phyloP scores from a whole-genome alignment of 225 moss, liverwort and hornwort species.

The Marchantia paleacea region DNA sequence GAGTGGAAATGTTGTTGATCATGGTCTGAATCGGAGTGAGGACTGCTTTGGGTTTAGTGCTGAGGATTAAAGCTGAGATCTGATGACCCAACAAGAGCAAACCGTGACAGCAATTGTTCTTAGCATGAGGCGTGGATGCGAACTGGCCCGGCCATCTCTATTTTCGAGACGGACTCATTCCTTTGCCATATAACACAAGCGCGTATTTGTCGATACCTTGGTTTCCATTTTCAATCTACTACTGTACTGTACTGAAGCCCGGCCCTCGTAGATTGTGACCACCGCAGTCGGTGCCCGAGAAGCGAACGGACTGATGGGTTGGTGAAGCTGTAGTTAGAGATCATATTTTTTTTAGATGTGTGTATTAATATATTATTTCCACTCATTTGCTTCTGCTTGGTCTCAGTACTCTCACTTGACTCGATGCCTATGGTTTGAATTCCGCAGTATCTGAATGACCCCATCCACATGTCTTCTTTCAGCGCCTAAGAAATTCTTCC shows the following conservation, averaged over 20 bases:
- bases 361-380: not conserved
- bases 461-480: no score
- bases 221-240: slow-evolving; percentile 3
- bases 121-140: slow-evolving; percentile 16
- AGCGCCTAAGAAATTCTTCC: no score
- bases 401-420: not conserved
- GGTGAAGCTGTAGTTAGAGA: slow-evolving; percentile 7
- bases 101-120: slow-evolving; percentile 9
- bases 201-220: slow-evolving; percentile 19
- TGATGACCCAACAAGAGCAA: slow-evolving; percentile 2
- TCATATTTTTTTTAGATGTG: not conserved
- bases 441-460: no score
- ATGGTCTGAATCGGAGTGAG: slow-evolving; percentile 6
- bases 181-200: slow-evolving; percentile 5
- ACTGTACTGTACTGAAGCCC: not conserved
- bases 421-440: no score
- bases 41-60: slow-evolving; percentile 9
- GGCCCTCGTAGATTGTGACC: slow-evolving; percentile 15
- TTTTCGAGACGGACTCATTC: slow-evolving; percentile 11
- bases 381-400: not conserved
- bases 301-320: slow-evolving; percentile 3
- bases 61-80: not conserved
- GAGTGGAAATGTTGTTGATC: slow-evolving; percentile 4
- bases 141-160: slow-evolving; percentile 17
- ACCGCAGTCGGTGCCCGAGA: slow-evolving; percentile 5